Conservation (phyloP, 192 early-diverging fungal genomes). For the Rhizophagus prolifer region DNA sequence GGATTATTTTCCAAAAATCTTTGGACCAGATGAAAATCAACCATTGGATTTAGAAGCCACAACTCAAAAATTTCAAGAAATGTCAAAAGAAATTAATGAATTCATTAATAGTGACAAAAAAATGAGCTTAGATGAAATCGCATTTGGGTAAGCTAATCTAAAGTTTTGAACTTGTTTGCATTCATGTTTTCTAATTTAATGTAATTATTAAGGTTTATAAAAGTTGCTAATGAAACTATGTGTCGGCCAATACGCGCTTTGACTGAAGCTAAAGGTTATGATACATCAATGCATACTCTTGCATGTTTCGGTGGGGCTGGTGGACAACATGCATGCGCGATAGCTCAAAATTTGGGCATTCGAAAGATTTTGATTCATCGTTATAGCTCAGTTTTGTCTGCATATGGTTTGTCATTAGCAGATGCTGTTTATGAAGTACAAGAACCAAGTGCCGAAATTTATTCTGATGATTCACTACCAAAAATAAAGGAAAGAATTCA, state of each 20-base stretch:
- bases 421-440: conserved; percentile 93
- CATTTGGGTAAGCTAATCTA: conserved; percentile 61
- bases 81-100: conserved; percentile 67
- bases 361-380: conserved; percentile 81
- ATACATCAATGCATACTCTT: conserved; percentile 78
- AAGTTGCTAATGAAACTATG: conserved; percentile 97
- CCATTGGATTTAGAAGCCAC: conserved; percentile 73
- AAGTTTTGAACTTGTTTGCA: background rate
- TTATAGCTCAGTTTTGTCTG: conserved; percentile 90
- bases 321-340: conserved; percentile 94
- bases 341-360: conserved; percentile 87
- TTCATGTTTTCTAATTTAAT: background rate
- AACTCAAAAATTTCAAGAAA: conserved; percentile 56
- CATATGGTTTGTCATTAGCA: conserved; percentile 85
- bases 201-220: conserved; percentile 62
- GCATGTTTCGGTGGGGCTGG: conserved; percentile 96
- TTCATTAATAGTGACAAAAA: conserved; percentile 41
- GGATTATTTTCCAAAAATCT: conserved; percentile 91
- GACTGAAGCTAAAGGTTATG: conserved; percentile 90
- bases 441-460: conserved; percentile 67
- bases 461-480: conserved; percentile 40
- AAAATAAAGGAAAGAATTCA: conserved; percentile 54
- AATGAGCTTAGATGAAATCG: conserved; percentile 84
- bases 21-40: conserved; percentile 83
- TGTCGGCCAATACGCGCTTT: conserved; percentile 90